These are phyloP conservation scores for Actinidia chinensis DNA, from an alignment of 179 eudicot genomes.

Conservation along the genomic window DNA sequence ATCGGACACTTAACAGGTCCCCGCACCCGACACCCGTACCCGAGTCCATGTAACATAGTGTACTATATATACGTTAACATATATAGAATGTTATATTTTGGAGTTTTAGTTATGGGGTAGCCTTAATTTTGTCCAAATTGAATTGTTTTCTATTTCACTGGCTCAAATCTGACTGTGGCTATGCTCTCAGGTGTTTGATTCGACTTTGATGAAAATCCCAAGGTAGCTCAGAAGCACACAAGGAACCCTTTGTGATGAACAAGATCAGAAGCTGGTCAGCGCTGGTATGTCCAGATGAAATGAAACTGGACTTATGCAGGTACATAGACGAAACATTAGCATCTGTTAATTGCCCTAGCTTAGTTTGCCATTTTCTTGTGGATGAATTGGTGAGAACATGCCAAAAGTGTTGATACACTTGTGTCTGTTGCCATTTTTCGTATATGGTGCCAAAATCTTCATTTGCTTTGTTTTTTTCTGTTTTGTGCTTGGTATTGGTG, in stretches of 20 bases:
- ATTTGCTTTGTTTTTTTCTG: too few species aligned
- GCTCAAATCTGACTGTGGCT: neutral
- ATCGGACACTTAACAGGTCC: too few species aligned
- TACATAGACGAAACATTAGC: neutral
- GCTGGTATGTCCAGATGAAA: conserved; percentile 79
- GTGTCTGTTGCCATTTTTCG: too few species aligned
- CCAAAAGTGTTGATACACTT: too few species aligned
- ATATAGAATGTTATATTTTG: too few species aligned
- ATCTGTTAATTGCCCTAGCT: neutral
- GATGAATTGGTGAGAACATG: too few species aligned
- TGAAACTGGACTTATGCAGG: conserved; percentile 18
- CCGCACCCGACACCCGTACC: too few species aligned
- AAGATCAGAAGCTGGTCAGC: conserved; percentile 82
- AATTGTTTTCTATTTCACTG: neutral
- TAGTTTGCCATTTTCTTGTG: neutral
- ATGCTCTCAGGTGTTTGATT: conserved; percentile 55
- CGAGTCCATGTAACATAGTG: too few species aligned
- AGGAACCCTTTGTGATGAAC: conserved; percentile 80
- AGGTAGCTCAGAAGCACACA: conserved; percentile 80
- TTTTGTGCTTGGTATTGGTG: too few species aligned
- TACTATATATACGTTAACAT: too few species aligned
- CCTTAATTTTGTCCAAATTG: neutral
- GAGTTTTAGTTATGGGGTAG: too few species aligned
- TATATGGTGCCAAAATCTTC: too few species aligned
- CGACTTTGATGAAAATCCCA: conserved; percentile 86